Percentiles rank a stretch among this genome's conserved stretches.
These are phyloP conservation scores for Rhynchospora pubera DNA, from an alignment of 176 grass and related monocot genomes.

Conservation along the genomic window DNA sequence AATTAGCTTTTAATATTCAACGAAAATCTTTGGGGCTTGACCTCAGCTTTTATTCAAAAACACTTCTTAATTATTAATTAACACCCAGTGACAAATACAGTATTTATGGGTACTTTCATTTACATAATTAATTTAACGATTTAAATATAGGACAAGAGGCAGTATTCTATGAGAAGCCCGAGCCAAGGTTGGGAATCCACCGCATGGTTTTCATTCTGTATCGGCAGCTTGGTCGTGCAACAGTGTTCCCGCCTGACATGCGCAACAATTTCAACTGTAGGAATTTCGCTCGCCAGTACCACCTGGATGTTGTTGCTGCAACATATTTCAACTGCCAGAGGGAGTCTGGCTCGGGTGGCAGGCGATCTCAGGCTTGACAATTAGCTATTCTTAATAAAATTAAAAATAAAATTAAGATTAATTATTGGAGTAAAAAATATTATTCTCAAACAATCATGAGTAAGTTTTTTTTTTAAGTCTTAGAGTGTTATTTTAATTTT, in stretches of 20 bases:
- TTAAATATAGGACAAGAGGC: slow-evolving; percentile 46
- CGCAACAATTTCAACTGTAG: slow-evolving; percentile 48
- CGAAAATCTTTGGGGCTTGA: too few relatives aligned
- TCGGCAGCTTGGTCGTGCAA: slow-evolving; percentile 43
- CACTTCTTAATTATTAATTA: too few relatives aligned
- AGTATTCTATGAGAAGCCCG: slow-evolving; percentile 47
- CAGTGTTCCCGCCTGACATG: slow-evolving; percentile 41
- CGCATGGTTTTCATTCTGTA: slow-evolving; percentile 54
- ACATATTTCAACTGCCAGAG: slow-evolving; percentile 77
- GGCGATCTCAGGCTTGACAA: slow-evolving; percentile 27
- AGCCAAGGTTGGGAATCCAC: slow-evolving; percentile 71
- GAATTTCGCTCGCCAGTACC: slow-evolving; percentile 41
- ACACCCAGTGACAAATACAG: too few relatives aligned
- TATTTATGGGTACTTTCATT: not conserved
- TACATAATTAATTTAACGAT: not conserved
- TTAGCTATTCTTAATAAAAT: too few relatives aligned
- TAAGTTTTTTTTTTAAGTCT: too few relatives aligned
- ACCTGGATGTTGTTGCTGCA: slow-evolving; percentile 44
- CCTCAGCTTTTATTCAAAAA: too few relatives aligned
- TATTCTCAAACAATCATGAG: too few relatives aligned
- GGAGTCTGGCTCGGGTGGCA: slow-evolving; percentile 55
- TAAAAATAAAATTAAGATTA: too few relatives aligned
- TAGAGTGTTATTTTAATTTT: too few relatives aligned
- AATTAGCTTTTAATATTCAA: too few relatives aligned
- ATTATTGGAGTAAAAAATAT: too few relatives aligned